Conservation (phyloP, 441 rosid species). For the Pelargonium citronellum region DNA sequence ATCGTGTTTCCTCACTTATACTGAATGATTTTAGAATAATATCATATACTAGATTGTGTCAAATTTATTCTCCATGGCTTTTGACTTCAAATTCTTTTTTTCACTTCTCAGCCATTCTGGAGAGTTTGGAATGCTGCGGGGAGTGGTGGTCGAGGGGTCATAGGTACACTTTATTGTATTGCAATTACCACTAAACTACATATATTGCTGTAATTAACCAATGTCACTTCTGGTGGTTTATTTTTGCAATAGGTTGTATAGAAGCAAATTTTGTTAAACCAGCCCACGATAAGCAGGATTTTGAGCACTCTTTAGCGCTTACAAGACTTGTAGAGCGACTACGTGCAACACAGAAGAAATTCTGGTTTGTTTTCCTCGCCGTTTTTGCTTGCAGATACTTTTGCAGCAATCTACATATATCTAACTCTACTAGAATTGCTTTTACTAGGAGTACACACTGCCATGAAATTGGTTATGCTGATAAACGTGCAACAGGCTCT, state of each 20-base stretch:
- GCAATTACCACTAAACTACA: conserved; percentile 5
- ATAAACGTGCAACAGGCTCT: background rate
- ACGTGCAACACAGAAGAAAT: conserved; percentile 68
- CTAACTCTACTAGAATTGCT: conserved; percentile 11
- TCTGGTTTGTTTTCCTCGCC: conserved; percentile 50
- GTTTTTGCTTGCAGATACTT: conserved; percentile 1
- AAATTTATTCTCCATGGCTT: background rate
- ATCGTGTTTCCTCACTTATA: no score
- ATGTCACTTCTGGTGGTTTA: conserved; percentile 16
- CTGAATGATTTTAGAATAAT: background rate
- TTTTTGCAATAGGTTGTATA: conserved; percentile 57
- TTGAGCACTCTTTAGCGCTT: conserved; percentile 65
- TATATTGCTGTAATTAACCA: conserved; percentile 11
- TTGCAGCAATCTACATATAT: background rate
- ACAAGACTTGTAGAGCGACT: conserved; percentile 62
- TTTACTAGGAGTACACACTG: conserved; percentile 2
- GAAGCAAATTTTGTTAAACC: conserved; percentile 94
- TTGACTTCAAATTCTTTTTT: background rate
- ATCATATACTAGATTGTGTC: background rate
- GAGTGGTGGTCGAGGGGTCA: conserved; percentile 93
- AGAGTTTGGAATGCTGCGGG: conserved; percentile 95
- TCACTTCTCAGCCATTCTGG: conserved; percentile 73
- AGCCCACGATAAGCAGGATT: conserved; percentile 46
- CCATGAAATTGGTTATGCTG: background rate
- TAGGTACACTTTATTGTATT: conserved; percentile 42